Evolutionary conservation across 2,329 filamentous ascomycete species (phyloP), one percentile per base, ranked within the genome.

Genomic region (Fusarium phyllophilum): DNA sequence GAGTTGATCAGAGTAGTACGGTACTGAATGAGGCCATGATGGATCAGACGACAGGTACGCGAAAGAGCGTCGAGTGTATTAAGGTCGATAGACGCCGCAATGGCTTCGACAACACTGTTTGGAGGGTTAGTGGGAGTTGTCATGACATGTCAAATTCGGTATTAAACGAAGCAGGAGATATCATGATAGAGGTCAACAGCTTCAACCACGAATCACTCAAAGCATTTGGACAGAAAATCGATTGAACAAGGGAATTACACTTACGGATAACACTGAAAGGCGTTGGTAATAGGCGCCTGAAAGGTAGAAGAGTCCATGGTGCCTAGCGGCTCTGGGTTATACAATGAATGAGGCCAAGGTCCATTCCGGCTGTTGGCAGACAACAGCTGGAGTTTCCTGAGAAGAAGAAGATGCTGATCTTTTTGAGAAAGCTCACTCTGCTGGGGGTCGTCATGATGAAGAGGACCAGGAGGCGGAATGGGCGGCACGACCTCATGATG

Each of bases 11-110:
- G 88, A 74, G 93, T 90, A 56, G 86, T 87, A 78, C 94, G 92
- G 82, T 94, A 95, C 77, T 95, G 93, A 48, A 97, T 85, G 31
- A 98, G 88, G 75, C 92, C 93, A 64, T 88, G 87, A 75, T 93
- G 93, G 72, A 97, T 90, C 79, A 93, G 91, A 58, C 92, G 93
- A 81, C 94, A 97, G 62, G 94, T 95, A 62, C 89, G 90, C 58
- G 95, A 93, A 26, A 98, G 89, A 73, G 92, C 91, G 82, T 97
- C 92, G 77, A 98, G 89, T 20, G 94, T 92, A 82, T 96, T 97
- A 57, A 97, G 89, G 81, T 98, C 96, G 80, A 98, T 90, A 76
- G 89, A 89, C 38, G 90, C 89, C 55, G 93, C 93, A 74, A 98
- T 89, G 77, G 92, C 89, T 73, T 91, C 89, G 76, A 93, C 90